Conservation (phyloP, 495 filamentous ascomycete species). For the Penicillium daleae region DNA sequence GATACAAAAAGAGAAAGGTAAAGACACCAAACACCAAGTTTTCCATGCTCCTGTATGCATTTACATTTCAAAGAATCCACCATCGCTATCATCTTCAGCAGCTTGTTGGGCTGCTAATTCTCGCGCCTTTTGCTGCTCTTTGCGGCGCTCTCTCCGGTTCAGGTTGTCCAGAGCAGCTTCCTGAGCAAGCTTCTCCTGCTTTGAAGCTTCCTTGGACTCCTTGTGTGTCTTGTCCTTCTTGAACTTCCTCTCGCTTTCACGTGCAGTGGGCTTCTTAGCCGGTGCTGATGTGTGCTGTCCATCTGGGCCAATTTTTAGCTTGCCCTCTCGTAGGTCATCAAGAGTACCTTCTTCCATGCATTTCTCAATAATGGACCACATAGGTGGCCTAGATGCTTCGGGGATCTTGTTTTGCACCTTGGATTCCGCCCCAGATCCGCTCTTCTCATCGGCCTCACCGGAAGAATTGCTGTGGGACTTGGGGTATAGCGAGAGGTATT, state of each 20-base stretch:
- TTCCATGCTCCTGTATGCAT: not conserved
- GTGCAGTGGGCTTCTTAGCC: slow-evolving; percentile 5
- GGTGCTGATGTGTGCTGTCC: slow-evolving; percentile 21
- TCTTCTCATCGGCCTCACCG: slow-evolving; percentile 22
- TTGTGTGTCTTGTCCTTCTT: slow-evolving; percentile 22
- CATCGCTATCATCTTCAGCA: slow-evolving; percentile 55
- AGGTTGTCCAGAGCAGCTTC: slow-evolving; percentile 19
- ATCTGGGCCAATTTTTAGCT: slow-evolving; percentile 37
- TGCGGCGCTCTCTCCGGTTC: slow-evolving; percentile 15
- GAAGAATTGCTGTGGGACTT: slow-evolving; percentile 37
- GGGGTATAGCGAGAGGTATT: slow-evolving; percentile 79
- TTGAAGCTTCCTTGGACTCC: slow-evolving; percentile 14
- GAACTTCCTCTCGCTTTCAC: slow-evolving; percentile 15
- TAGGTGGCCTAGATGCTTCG: slow-evolving; percentile 48
- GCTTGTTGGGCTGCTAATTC: slow-evolving; percentile 14
- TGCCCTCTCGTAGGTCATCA: slow-evolving; percentile 58
- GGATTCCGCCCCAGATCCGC: slow-evolving; percentile 25
- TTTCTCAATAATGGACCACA: slow-evolving; percentile 73
- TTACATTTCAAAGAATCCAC: slow-evolving; percentile 56
- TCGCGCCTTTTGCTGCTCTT: slow-evolving; percentile 16
- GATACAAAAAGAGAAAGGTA: slow-evolving; percentile 14
- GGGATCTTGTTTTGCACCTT: slow-evolving; percentile 22
- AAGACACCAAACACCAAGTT: slow-evolving; percentile 9
- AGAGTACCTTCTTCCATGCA: slow-evolving; percentile 68
- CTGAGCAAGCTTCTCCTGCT: slow-evolving; percentile 17